phyloP scores from a whole-genome alignment of 2,329 filamentous ascomycete species.

The Periconia sp. region DNA sequence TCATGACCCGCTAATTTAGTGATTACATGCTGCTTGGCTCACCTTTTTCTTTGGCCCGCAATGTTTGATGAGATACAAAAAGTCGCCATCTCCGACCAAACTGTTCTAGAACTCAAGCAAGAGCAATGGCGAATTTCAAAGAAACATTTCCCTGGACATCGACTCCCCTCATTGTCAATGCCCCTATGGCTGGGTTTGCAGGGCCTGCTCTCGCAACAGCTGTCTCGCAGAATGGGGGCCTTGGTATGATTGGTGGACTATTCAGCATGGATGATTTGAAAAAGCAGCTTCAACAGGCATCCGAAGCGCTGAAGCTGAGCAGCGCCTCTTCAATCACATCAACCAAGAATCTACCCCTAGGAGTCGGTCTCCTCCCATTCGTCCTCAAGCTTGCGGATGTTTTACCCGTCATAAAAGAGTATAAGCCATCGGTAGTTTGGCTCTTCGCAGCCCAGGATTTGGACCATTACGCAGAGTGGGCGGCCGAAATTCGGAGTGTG shows the following conservation, averaged over 20 bases:
- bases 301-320: constrained; percentile 16
- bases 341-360: constrained; percentile 54
- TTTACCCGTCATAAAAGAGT: constrained; percentile 58
- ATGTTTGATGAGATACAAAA: too few species aligned
- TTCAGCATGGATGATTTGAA: constrained; percentile 40
- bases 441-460: constrained; percentile 65
- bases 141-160: constrained; percentile 65
- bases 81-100: too few species aligned
- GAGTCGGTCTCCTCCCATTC: constrained; percentile 67
- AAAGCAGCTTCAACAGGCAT: constrained; percentile 34
- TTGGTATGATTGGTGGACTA: constrained; percentile 52
- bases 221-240: constrained; percentile 61
- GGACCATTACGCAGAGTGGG: constrained; percentile 46
- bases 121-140: too few species aligned
- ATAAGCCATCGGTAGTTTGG: constrained; percentile 68
- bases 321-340: constrained; percentile 17
- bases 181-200: constrained; percentile 71
- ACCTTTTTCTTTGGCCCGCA: too few species aligned
- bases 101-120: too few species aligned
- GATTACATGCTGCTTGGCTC: too few species aligned
- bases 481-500: constrained; percentile 37
- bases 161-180: constrained; percentile 64
- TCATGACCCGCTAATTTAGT: too few species aligned
- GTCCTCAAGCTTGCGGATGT: constrained; percentile 51
- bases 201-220: constrained; percentile 63